Percentiles rank a stretch among this genome's conserved stretches.
phyloP scores from a whole-genome alignment of 2,329 filamentous ascomycete species.

The Chaetomiaceae sp. region DNA sequence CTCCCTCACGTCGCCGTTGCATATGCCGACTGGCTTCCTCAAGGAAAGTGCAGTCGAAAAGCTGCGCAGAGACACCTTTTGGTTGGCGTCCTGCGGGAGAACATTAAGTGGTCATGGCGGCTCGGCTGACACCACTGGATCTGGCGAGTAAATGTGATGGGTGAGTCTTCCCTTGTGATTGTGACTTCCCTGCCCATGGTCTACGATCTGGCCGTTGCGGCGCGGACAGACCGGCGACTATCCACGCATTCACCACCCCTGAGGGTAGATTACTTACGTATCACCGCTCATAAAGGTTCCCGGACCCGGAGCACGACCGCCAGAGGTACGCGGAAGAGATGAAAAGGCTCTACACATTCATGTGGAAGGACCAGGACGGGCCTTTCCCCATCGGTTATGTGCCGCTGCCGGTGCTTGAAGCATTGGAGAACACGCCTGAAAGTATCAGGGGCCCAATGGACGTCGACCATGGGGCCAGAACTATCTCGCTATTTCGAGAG shows the following conservation, averaged over 20 bases:
- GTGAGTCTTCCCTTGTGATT: conserved; percentile 37
- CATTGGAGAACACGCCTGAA: conserved; percentile 45
- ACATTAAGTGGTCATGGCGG: conserved; percentile 13
- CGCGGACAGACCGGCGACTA: too few species aligned
- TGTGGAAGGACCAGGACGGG: conserved; percentile 60
- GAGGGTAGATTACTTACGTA: conserved; percentile 1
- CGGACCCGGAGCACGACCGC: conserved; percentile 62
- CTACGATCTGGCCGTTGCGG: too few species aligned
- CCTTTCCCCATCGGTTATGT: conserved; percentile 61
- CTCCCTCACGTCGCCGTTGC: too few species aligned
- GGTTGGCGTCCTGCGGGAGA: too few species aligned
- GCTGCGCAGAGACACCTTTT: too few species aligned
- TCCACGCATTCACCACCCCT: too few species aligned
- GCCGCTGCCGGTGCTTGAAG: conserved; percentile 46
- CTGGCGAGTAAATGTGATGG: conserved; percentile 51
- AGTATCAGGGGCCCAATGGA: conserved; percentile 54
- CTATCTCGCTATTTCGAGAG: conserved; percentile 59
- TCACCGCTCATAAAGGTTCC: conserved; percentile 56
- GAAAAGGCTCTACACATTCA: conserved; percentile 58
- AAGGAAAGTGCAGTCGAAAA: too few species aligned
- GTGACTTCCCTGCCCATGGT: neutral
- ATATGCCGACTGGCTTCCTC: too few species aligned
- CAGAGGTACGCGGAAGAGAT: conserved; percentile 52
- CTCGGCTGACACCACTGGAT: conserved; percentile 43
- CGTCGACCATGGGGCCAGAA: conserved; percentile 56